These are phyloP conservation scores for Apiospora phragmitis DNA, from an alignment of 2,329 filamentous ascomycete species.

Conservation along the genomic window DNA sequence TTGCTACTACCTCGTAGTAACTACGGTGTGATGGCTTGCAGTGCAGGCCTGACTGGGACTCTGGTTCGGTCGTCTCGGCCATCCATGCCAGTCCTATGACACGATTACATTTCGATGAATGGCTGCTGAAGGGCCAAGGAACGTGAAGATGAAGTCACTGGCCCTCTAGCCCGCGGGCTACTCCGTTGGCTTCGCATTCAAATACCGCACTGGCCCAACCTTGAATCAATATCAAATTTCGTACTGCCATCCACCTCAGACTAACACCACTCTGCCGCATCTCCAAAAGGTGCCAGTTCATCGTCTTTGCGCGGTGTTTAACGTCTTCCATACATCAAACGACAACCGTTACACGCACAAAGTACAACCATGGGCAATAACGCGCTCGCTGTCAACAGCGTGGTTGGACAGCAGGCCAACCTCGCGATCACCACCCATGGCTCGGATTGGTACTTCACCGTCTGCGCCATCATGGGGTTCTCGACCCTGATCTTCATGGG, in stretches of 20 bases:
- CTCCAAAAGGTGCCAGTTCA: background rate
- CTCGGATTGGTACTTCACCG: constrained; percentile 64
- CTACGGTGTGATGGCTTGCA: background rate
- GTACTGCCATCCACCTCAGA: background rate
- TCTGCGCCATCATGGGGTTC: constrained; percentile 59
- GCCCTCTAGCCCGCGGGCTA: constrained; percentile 3
- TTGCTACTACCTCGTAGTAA: background rate
- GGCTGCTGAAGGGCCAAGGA: constrained; percentile 12
- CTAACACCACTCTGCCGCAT: background rate
- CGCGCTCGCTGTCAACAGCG: constrained; percentile 45
- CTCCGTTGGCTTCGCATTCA: constrained; percentile 14
- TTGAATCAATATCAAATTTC: background rate
- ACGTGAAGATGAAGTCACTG: constrained; percentile 29
- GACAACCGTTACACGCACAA: no score
- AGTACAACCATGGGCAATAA: background rate
- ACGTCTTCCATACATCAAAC: background rate
- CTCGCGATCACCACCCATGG: constrained; percentile 60
- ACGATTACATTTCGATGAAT: constrained; percentile 19
- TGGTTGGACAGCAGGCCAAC: constrained; percentile 50
- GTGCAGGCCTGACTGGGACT: background rate
- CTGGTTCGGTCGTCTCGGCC: background rate
- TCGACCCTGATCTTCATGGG: constrained; percentile 54
- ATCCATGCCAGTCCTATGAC: constrained; percentile 13
- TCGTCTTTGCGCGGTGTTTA: background rate
- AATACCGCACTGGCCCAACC: constrained; percentile 15